A percentile compares a stretch with the other conserved stretches of the same genome.
Evolutionary conservation across 1,139 yeast species (phyloP).

Genomic region (Taphrina communis): DNA sequence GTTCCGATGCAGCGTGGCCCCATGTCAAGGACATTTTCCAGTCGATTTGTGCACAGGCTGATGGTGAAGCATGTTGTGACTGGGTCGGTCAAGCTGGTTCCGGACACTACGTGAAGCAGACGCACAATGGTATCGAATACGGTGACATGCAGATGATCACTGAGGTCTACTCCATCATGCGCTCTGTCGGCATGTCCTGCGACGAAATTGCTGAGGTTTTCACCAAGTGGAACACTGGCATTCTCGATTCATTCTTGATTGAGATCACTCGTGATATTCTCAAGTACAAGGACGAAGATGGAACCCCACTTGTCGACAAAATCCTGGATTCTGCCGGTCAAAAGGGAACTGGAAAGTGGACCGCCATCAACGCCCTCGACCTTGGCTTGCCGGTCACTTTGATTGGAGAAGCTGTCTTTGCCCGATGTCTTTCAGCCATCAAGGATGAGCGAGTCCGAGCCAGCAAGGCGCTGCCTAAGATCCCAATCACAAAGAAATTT

Average conservation of each 20-base stretch:
- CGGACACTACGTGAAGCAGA: conserved; percentile 99
- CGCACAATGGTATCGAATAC: conserved; percentile 99
- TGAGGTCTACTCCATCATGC: conserved; percentile 95
- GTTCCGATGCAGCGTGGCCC: conserved; percentile 98
- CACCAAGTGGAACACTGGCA: conserved; percentile 94
- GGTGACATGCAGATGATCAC: conserved; percentile 99
- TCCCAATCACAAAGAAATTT: conserved; percentile 62
- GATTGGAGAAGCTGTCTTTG: conserved; percentile 97
- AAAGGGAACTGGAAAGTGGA: conserved; percentile 99
- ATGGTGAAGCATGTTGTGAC: conserved; percentile 99
- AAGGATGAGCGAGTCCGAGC: conserved; percentile 91
- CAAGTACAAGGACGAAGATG: conserved; percentile 82
- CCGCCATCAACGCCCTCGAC: conserved; percentile 96
- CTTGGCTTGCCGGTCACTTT: conserved; percentile 98
- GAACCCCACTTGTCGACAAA: conserved; percentile 92
- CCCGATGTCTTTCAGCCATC: conserved; percentile 93
- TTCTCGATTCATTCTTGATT: conserved; percentile 92
- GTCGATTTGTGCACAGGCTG: conserved; percentile 92
- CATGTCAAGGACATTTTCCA: conserved; percentile 96
- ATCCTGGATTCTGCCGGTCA: conserved; percentile 97
- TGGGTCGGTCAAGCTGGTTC: conserved; percentile 99
- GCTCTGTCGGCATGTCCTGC: conserved; percentile 88
- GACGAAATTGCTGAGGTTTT: conserved; percentile 94
- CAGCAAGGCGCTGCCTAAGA: conserved; percentile 72
- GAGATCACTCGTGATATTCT: conserved; percentile 97